Conservation (phyloP, 352 stramenopile genomes). For the Bremia lactucae region DNA sequence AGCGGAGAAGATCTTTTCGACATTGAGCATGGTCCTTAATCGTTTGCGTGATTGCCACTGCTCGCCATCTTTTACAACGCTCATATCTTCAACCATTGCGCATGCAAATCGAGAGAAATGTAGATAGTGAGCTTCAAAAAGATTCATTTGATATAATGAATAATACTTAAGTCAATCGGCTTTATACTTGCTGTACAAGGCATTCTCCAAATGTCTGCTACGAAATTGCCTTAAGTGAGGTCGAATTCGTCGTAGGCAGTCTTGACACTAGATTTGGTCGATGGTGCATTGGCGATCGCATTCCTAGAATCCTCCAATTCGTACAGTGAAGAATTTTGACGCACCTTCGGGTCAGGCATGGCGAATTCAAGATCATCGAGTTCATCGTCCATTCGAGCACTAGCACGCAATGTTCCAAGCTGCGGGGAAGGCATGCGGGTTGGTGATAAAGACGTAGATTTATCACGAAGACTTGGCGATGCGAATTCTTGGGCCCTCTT, state of each 20-base stretch:
- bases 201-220: neutral
- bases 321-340: constrained; percentile 21
- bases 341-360: constrained; percentile 29
- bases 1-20: too few relatives aligned
- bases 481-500: constrained; percentile 1
- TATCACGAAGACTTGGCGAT: neutral
- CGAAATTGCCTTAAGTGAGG: constrained; percentile 33
- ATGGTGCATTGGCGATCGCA: constrained; percentile 10
- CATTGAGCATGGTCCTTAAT: too few relatives aligned
- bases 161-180: too few relatives aligned
- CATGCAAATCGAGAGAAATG: too few relatives aligned
- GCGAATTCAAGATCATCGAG: constrained; percentile 58
- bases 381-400: constrained; percentile 40
- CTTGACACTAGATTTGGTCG: constrained; percentile 8
- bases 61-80: too few relatives aligned
- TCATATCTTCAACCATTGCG: too few relatives aligned
- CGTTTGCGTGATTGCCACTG: too few relatives aligned
- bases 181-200: too few relatives aligned
- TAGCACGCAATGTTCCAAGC: constrained; percentile 11
- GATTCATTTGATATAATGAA: too few relatives aligned
- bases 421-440: constrained; percentile 8
- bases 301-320: too few relatives aligned
- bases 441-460: constrained; percentile 8
- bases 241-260: constrained; percentile 57
- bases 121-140: too few relatives aligned